Evolutionary conservation across 768 basidiomycete genomes (phyloP).

Genomic region (Auriculariales sp.): DNA sequence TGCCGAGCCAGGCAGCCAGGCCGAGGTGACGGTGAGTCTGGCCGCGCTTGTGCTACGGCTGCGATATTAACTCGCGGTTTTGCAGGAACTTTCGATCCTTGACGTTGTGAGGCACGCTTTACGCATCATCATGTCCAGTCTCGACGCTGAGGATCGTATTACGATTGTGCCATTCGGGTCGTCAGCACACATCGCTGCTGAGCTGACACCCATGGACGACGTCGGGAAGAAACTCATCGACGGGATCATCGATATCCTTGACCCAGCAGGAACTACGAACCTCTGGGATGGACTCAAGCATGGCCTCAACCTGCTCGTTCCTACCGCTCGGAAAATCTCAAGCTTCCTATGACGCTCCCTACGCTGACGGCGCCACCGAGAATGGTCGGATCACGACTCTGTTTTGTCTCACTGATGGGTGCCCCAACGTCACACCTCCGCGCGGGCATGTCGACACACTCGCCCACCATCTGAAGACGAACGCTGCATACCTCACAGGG

Average conservation of each 20-base stretch:
- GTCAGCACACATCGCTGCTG: conserved; percentile 1
- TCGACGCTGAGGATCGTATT: conserved; percentile 6
- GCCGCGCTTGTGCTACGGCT: no score
- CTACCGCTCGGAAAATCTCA: neutral
- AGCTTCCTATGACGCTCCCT: no score
- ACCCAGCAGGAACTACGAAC: conserved; percentile 5
- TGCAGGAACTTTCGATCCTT: neutral
- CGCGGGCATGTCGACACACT: conserved; percentile 9
- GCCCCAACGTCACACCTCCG: conserved; percentile 8
- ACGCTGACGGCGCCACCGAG: neutral
- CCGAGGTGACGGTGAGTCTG: no score
- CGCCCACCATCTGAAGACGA: conserved; percentile 6
- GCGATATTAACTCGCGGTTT: no score
- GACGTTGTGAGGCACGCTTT: conserved; percentile 9
- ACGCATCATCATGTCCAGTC: conserved; percentile 5
- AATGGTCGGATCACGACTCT: conserved; percentile 6
- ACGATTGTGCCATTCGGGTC: conserved; percentile 7
- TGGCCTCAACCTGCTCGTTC: conserved; percentile 8
- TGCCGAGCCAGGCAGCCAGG: no score
- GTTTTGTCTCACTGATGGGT: conserved; percentile 9
- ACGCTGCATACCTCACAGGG: conserved; percentile 4
- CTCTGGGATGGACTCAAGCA: conserved; percentile 9
- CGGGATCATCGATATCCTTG: conserved; percentile 2
- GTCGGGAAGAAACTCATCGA: conserved; percentile 4
- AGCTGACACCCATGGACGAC: conserved; percentile 5